A percentile compares a stretch with the other conserved stretches of the same genome.
Conservation (phyloP, 176 grass and related monocot species). For the Triticum monococcum region DNA sequence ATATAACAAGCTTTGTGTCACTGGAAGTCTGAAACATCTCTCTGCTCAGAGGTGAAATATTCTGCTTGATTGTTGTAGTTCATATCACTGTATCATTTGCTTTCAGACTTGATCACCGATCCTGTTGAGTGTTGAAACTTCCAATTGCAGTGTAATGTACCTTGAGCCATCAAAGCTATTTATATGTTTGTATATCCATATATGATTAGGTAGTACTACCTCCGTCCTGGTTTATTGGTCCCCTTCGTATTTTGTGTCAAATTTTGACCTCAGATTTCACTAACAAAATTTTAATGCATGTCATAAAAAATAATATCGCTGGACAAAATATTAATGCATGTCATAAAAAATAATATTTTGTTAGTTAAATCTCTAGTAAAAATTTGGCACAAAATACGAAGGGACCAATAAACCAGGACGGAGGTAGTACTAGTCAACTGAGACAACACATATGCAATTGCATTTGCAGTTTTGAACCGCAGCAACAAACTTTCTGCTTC, state of each 20-base stretch:
- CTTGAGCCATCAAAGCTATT: slow-evolving; percentile 25
- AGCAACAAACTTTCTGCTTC: neutral
- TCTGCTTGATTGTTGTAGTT: neutral
- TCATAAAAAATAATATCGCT: no score
- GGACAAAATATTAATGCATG: no score
- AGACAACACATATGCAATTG: neutral
- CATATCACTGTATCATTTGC: neutral
- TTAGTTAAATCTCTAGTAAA: no score
- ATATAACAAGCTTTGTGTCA: neutral
- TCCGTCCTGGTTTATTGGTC: no score
- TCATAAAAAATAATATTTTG: no score
- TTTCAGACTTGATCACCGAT: neutral
- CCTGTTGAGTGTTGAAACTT: neutral
- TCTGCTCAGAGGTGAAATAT: slow-evolving; percentile 6
- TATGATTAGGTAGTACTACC: neutral
- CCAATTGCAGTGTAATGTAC: neutral
- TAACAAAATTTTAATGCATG: no score
- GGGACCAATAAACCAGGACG: no score
- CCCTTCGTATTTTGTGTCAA: no score
- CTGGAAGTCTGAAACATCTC: neutral
- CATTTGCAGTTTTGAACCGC: neutral
- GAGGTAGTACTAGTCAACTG: neutral
- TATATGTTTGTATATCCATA: neutral
- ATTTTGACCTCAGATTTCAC: no score
- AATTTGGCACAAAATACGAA: no score